Evolutionary conservation across 441 rosid genomes (phyloP).

Genomic region (Macaranga tanarius): DNA sequence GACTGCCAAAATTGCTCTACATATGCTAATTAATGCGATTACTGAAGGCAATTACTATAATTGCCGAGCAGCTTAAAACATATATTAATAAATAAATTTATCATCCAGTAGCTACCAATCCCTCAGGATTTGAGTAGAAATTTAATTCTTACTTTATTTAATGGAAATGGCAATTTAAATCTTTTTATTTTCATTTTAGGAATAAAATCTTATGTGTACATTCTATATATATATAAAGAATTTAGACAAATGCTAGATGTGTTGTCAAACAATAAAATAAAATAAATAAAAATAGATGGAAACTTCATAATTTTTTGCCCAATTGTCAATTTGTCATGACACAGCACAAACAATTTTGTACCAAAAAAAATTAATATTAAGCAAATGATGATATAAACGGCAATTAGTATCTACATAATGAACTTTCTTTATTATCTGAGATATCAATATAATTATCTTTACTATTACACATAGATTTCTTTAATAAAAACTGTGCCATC

Average conservation of each 20-base stretch:
- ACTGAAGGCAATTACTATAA: neutral
- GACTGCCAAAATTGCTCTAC: neutral
- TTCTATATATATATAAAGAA: neutral
- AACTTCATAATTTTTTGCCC: conserved; percentile 3
- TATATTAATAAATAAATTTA: neutral
- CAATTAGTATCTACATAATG: neutral
- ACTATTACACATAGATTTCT: conserved; percentile 12
- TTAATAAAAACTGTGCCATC: neutral
- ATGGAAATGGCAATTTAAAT: neutral
- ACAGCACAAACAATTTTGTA: neutral
- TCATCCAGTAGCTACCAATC: neutral
- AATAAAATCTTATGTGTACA: conserved; percentile 17
- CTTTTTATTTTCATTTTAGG: conserved; percentile 13
- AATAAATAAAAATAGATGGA: neutral
- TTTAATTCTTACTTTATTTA: neutral
- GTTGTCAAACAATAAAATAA: neutral
- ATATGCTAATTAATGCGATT: conserved; percentile 7
- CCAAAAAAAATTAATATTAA: neutral
- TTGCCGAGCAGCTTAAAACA: neutral
- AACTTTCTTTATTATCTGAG: conserved; percentile 10
- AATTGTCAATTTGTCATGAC: neutral
- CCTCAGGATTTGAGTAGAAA: neutral
- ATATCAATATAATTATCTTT: conserved; percentile 12
- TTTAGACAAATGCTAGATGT: neutral
- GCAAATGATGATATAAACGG: no score